phyloP scores from a whole-genome alignment of 2,329 filamentous ascomycete genomes.

The Balansia obtecta region DNA sequence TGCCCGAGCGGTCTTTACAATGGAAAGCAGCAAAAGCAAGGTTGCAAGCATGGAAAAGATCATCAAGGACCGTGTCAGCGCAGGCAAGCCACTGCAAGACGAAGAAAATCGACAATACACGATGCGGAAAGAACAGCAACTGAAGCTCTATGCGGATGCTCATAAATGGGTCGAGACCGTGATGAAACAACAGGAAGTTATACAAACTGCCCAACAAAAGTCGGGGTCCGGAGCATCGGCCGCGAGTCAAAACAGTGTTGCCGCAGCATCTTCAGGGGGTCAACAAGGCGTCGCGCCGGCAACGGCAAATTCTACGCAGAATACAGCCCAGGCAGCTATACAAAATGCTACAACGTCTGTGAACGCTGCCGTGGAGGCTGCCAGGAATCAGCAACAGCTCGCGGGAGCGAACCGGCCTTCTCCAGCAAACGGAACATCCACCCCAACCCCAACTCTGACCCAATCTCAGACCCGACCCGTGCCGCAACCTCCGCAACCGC shows the following conservation, averaged over 20 bases:
- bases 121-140: conserved; percentile 29
- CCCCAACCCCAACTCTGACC: conserved; percentile 10
- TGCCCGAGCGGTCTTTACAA: conserved; percentile 33
- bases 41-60: conserved; percentile 29
- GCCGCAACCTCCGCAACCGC: conserved; percentile 15
- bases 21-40: conserved; percentile 32
- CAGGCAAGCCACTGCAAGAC: conserved; percentile 29
- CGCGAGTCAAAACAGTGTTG: conserved; percentile 13
- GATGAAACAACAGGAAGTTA: conserved; percentile 30
- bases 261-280: conserved; percentile 13
- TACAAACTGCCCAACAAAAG: conserved; percentile 16
- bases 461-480: conserved; percentile 17
- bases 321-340: conserved; percentile 16
- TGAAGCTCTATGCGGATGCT: conserved; percentile 34
- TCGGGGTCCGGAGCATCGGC: background rate
- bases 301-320: conserved; percentile 12
- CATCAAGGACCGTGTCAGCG: conserved; percentile 28
- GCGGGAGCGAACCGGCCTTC: conserved; percentile 17
- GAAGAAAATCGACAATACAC: conserved; percentile 35
- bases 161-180: conserved; percentile 35
- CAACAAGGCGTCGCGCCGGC: conserved; percentile 14
- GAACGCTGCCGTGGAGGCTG: conserved; percentile 32
- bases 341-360: conserved; percentile 26
- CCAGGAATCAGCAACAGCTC: conserved; percentile 29
- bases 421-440: conserved; percentile 16